Evolutionary conservation across 1,139 yeast genomes (phyloP).

Genomic region (Yamadazyma spencermartinsiae): DNA sequence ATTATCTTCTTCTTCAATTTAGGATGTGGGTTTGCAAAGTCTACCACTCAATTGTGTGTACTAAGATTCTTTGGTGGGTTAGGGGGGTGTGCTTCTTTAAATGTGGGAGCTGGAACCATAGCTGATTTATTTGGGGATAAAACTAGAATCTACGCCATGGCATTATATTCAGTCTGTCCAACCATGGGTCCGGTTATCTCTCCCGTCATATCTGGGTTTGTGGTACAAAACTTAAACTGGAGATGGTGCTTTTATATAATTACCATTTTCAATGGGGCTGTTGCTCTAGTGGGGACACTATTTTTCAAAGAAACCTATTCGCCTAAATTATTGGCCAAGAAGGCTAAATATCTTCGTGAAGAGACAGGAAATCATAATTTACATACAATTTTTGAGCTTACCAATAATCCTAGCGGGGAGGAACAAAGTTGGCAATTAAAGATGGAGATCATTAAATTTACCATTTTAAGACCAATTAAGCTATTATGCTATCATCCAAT

Average conservation of each 20-base stretch:
- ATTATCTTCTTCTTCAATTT: slow-evolving; percentile 53
- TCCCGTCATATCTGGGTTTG: slow-evolving; percentile 34
- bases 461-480: slow-evolving; percentile 54
- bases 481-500: slow-evolving; percentile 59
- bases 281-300: slow-evolving; percentile 44
- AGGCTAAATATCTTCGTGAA: slow-evolving; percentile 46
- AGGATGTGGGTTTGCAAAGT: slow-evolving; percentile 57
- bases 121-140: slow-evolving; percentile 60
- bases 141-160: slow-evolving; percentile 57
- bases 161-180: slow-evolving; percentile 61
- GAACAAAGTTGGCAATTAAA: slow-evolving; percentile 7
- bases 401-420: slow-evolving; percentile 20
- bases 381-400: slow-evolving; percentile 56
- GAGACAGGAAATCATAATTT: slow-evolving; percentile 56
- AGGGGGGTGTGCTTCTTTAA: slow-evolving; percentile 65
- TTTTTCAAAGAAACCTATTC: slow-evolving; percentile 58
- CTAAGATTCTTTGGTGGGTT: slow-evolving; percentile 62
- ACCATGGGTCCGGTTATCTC: slow-evolving; percentile 41
- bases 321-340: slow-evolving; percentile 50
- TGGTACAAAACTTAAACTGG: slow-evolving; percentile 38
- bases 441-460: slow-evolving; percentile 30
- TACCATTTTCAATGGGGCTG: slow-evolving; percentile 52
- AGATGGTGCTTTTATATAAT: slow-evolving; percentile 65
- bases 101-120: slow-evolving; percentile 71
- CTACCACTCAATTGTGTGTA: slow-evolving; percentile 55